Base-by-base conservation (phyloP, 2,329 filamentous ascomycete species). In the Diaporthe aspalathi region DNA sequence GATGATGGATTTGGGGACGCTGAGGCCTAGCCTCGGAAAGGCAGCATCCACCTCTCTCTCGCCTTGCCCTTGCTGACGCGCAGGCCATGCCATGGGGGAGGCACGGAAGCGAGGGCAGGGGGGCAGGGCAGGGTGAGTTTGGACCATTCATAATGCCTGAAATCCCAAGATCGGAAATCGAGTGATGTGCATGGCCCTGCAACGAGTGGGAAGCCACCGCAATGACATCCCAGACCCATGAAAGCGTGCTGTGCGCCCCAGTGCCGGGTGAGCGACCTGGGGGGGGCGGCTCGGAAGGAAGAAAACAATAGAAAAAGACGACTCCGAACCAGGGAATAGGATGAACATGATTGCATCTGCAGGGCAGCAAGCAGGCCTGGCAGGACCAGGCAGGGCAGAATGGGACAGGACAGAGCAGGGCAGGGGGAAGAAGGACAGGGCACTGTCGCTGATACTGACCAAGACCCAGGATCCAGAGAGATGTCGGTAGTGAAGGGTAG, bases 61-160 rank as follows among this genome's bases (percentile, higher is more conserved):
- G 47, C 66, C 66, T 47, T 68, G 66, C 32, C 62, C 60, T 66
- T 71, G 50, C 62, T 54, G 57, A 62, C 63, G 47, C 63, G 67
- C 70, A 54, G 67, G 70, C 43, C 57, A 70, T 53, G 63, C 69
- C 53, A 67, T 73, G 72, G 69, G 71, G 70, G 60, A 65, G 43
- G 56, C 35, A 70, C 66, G 66, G 65, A 73, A 73, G 72, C 72
- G 72, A 73, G 72, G 52, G 67, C 72, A 71, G 69, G 72, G 67
- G 71, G 69, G 65, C 54, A 50, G 50, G 43, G 65, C 62, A 65
- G 45, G 60, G 49, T 8, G 29, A 35, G 29, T 65, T 65, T 63
- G 38, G 47, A 71, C 72, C 72, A 73, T 70, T 73, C 69, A 73
- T 43, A 57, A 56, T 40, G 56, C 29, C 60, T 47, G 27, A 24